These are phyloP conservation scores for Chaetomium sp. DNA, from an alignment of 2,329 filamentous ascomycete species.

Conservation along the genomic window DNA sequence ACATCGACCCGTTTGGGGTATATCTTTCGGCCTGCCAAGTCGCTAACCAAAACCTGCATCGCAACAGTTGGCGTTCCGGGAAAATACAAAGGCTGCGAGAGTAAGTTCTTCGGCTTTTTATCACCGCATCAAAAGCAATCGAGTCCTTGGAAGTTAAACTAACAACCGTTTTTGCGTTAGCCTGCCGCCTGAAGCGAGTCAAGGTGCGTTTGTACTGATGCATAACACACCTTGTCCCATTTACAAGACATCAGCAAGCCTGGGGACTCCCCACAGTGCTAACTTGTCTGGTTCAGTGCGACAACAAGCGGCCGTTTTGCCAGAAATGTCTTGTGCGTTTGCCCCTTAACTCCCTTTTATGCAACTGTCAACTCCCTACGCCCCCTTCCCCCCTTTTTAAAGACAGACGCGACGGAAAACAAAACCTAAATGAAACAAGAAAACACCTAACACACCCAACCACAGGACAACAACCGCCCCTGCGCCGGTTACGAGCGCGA, in stretches of 20 bases:
- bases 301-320: constrained; percentile 2
- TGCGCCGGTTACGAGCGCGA: constrained; percentile 59
- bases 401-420: too few relatives aligned
- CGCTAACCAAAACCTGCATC: constrained; percentile 3
- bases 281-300: constrained; percentile 38
- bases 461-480: constrained; percentile 42
- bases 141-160: not conserved
- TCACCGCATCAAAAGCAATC: not conserved
- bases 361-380: too few relatives aligned
- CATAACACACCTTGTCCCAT: not conserved
- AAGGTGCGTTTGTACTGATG: constrained; percentile 38
- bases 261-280: not conserved
- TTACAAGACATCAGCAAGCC: not conserved
- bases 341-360: not conserved
- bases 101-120: constrained; percentile 6
- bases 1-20: too few relatives aligned
- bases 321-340: not conserved
- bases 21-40: not conserved
- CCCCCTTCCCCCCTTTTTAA: too few relatives aligned
- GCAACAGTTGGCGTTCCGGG: constrained; percentile 51
- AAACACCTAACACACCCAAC: constrained; percentile 47
- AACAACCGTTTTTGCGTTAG: constrained; percentile 24
- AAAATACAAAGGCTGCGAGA: constrained; percentile 58
- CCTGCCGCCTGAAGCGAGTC: constrained; percentile 52
- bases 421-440: not conserved